Evolutionary conservation across 805 yeast genomes (phyloP).

Genomic region (Monosporozyma aerobia): DNA sequence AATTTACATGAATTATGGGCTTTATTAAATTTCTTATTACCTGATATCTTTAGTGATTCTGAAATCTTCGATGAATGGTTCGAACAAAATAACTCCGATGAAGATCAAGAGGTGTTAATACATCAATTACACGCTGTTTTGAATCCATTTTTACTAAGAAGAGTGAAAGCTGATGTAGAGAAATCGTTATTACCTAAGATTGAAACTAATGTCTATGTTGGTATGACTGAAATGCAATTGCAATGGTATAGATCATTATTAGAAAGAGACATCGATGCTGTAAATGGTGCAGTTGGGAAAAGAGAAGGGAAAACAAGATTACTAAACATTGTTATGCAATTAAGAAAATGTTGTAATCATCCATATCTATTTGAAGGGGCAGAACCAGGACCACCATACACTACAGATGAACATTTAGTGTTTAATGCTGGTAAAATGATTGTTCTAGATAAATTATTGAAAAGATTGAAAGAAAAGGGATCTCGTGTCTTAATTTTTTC

Average conservation of each 20-base stretch:
- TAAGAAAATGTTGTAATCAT: slow-evolving; percentile 92
- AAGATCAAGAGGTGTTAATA: slow-evolving; percentile 72
- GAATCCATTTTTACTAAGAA: slow-evolving; percentile 77
- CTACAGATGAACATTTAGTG: slow-evolving; percentile 91
- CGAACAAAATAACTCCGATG: slow-evolving; percentile 36
- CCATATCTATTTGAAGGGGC: slow-evolving; percentile 96
- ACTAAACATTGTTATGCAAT: slow-evolving; percentile 90
- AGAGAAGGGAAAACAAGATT: slow-evolving; percentile 87
- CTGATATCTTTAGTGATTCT: slow-evolving; percentile 91
- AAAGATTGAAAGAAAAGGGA: slow-evolving; percentile 62
- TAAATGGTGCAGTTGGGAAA: slow-evolving; percentile 91
- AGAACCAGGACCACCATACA: slow-evolving; percentile 95
- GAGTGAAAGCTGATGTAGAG: slow-evolving; percentile 91
- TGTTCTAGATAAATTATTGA: slow-evolving; percentile 72
- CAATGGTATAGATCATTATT: slow-evolving; percentile 83
- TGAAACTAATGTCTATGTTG: slow-evolving; percentile 81
- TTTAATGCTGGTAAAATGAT: slow-evolving; percentile 84
- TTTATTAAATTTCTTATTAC: slow-evolving; percentile 73
- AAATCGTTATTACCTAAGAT: slow-evolving; percentile 82
- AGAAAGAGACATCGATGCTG: slow-evolving; percentile 93
- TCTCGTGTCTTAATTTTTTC: slow-evolving; percentile 86
- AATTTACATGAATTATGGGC: slow-evolving; percentile 97
- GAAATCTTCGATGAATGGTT: slow-evolving; percentile 91
- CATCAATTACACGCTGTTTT: slow-evolving; percentile 82
- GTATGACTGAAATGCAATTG: slow-evolving; percentile 92